Percentiles rank a stretch among this genome's conserved stretches.
phyloP scores from a whole-genome alignment of 2,329 filamentous ascomycete genomes.

The Huntiella bhutanensis region DNA sequence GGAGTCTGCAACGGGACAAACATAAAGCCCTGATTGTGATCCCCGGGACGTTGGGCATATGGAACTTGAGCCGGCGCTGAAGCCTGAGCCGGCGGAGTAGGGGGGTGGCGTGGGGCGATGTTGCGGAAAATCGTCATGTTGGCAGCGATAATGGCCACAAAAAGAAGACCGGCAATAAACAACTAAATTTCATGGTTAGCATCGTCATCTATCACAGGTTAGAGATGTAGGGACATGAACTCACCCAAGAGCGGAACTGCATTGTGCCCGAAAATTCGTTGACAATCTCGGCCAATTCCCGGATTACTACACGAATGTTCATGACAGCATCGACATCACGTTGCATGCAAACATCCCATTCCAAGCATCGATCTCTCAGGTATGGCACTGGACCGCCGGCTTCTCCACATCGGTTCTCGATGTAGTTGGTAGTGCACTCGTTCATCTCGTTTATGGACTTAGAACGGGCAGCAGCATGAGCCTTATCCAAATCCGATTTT shows the following conservation, averaged over 20 bases:
- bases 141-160: constrained; percentile 30
- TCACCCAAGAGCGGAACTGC: constrained; percentile 54
- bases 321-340: constrained; percentile 62
- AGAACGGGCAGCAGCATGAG: constrained; percentile 47
- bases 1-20: constrained; percentile 24
- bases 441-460: constrained; percentile 55
- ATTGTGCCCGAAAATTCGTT: constrained; percentile 87
- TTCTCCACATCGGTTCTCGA: constrained; percentile 52
- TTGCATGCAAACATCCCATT: constrained; percentile 79
- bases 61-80: background rate
- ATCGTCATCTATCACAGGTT: background rate
- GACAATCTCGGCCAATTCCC: constrained; percentile 80
- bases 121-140: constrained; percentile 24
- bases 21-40: constrained; percentile 21
- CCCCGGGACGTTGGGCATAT: constrained; percentile 5
- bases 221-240: constrained; percentile 13
- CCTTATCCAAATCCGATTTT: constrained; percentile 54
- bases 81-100: background rate
- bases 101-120: background rate
- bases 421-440: constrained; percentile 53
- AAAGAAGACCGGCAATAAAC: constrained; percentile 31
- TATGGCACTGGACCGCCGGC: constrained; percentile 43
- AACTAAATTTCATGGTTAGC: constrained; percentile 20
- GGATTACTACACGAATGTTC: constrained; percentile 61
- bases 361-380: constrained; percentile 51